Conservation (phyloP, 176 grass and related monocot species). For the Rhynchospora breviuscula region DNA sequence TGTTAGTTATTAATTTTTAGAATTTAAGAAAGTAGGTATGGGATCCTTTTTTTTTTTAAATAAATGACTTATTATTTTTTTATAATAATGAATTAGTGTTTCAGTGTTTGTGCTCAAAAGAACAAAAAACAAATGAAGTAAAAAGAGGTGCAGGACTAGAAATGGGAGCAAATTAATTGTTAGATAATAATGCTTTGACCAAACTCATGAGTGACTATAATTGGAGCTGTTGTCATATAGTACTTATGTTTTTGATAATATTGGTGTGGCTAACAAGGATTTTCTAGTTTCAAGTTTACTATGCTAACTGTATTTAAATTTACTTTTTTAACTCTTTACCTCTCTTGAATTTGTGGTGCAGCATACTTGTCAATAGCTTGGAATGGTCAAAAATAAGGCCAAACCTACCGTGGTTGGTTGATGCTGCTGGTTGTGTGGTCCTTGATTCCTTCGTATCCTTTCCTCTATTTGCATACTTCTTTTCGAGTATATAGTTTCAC, state of each 20-base stretch:
- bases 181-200: neutral
- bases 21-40: neutral
- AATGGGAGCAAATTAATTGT: neutral
- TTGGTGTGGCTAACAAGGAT: neutral
- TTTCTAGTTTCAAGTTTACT: neutral
- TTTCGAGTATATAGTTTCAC: neutral
- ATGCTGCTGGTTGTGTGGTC: slow-evolving; percentile 86
- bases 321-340: neutral
- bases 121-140: neutral
- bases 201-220: neutral
- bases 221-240: neutral
- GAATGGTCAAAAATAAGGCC: slow-evolving; percentile 72
- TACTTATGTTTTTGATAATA: neutral
- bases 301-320: slow-evolving; percentile 1
- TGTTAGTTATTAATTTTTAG: neutral
- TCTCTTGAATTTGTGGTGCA: slow-evolving; percentile 35
- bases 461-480: slow-evolving; percentile 18
- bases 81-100: neutral
- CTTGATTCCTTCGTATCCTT: slow-evolving; percentile 96
- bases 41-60: neutral
- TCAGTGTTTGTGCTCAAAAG: neutral
- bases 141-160: neutral
- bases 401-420: slow-evolving; percentile 93
- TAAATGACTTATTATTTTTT: neutral
- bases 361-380: slow-evolving; percentile 88